phyloP scores from a whole-genome alignment of 2,329 filamentous ascomycete genomes.

The Exophiala phaeomuriformis region DNA sequence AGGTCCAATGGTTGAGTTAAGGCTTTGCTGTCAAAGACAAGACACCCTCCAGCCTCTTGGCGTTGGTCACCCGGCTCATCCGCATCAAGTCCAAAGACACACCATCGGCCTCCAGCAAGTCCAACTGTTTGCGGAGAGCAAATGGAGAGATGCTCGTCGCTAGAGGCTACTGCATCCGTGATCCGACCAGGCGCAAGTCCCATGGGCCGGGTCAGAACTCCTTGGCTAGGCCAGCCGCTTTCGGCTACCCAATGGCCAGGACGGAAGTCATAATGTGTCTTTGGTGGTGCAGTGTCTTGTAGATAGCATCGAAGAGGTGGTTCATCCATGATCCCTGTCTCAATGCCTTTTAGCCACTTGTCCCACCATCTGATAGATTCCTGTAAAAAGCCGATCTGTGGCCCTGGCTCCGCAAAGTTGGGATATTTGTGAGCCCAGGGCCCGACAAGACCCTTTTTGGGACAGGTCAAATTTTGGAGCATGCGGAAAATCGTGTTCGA shows the following conservation, averaged over 20 bases:
- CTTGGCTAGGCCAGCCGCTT: constrained; percentile 4
- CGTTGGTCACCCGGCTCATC: constrained; percentile 12
- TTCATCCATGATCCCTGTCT: constrained; percentile 13
- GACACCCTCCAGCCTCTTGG: constrained; percentile 9
- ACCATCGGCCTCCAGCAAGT: constrained; percentile 12
- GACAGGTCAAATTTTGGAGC: constrained; percentile 7
- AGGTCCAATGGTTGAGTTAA: not conserved
- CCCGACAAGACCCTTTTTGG: constrained; percentile 9
- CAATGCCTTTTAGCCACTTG: constrained; percentile 12
- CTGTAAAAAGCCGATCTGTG: constrained; percentile 13
- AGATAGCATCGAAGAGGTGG: constrained; percentile 8
- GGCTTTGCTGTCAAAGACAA: constrained; percentile 7
- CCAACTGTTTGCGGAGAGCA: constrained; percentile 12
- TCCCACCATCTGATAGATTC: constrained; percentile 14
- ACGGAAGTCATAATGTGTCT: constrained; percentile 13
- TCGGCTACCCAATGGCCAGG: constrained; percentile 13
- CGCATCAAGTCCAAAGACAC: constrained; percentile 11
- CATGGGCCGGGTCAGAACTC: not conserved
- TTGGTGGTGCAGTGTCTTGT: constrained; percentile 8
- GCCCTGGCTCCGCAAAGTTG: constrained; percentile 14
- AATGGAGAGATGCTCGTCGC: constrained; percentile 5
- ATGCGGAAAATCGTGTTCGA: constrained; percentile 12
- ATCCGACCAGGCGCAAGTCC: constrained; percentile 2
- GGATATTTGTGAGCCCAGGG: constrained; percentile 16
- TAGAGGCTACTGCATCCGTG: not conserved